Evolutionary conservation across 1,284 basidiomycete species (phyloP), one percentile per base, ranked within the genome.

Genomic region (Bondarzewia mesenterica): DNA sequence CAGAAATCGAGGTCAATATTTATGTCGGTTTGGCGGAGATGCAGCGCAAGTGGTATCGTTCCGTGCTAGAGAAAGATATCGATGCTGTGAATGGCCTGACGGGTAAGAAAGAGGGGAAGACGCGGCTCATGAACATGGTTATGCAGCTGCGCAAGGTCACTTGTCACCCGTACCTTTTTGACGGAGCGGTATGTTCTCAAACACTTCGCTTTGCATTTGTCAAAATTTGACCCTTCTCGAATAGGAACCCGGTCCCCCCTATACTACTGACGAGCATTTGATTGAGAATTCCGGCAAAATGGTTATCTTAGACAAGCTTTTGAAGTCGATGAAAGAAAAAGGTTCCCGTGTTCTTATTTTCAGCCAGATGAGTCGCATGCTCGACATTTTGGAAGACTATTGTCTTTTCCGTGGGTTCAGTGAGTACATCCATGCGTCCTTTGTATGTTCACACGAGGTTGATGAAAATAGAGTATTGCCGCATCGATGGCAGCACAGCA

Each of bases 41-140:
- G 93, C 96, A 99, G 66, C 75, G 93, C 41, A 97, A 93, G 64
- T 99, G 95, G 96, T 96, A 96, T 66, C 83, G 90, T 37, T 92
- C 87, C 32, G 89, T 99, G 4, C 69, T 99, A 48, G 93, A 99
- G 69, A 98, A 99, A 71, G 96, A 99, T 66, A 97, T 99, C 50
- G 96, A 99, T 61, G 95, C 95, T 8, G 96, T 99, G 48, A 99
- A 98, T 62, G 92, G 93, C 37, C 70, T 92, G 22, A 89, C 91
- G 1, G 92, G 92, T 14, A 98, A 97, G 78, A 99, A 99, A 66
- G 96, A 99, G 66, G 95, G 96, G 54, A 99, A 98, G 72, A 98
- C 94, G 3, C 75, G 94, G 25, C 68, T 99, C 46, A 91, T 99
- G 81, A 99, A 99, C 69, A 96, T 99, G 73, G 96, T 99, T 54